These are phyloP conservation scores for Volutella citrinella DNA, from an alignment of 2,329 filamentous ascomycete genomes.

Conservation along the genomic window DNA sequence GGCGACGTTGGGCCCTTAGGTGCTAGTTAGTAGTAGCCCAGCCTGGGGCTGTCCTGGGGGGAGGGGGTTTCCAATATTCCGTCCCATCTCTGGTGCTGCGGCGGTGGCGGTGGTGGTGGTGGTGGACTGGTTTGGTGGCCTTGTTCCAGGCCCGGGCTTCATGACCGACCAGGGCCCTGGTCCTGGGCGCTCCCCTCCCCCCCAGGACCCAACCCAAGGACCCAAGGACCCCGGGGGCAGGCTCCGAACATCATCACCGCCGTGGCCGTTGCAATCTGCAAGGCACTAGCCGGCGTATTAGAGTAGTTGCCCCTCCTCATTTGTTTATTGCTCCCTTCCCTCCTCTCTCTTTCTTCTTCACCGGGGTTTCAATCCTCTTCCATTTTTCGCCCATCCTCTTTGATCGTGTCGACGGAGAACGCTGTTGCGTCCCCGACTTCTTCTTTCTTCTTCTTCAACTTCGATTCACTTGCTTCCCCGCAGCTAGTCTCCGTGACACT, in stretches of 20 bases:
- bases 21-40: too few species aligned
- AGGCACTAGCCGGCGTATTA: constrained; percentile 17
- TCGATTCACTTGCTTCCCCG: constrained; percentile 33
- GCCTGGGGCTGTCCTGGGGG: too few species aligned
- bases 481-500: constrained; percentile 29
- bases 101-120: background rate
- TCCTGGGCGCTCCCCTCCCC: constrained; percentile 6
- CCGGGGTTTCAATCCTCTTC: constrained; percentile 18
- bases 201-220: constrained; percentile 9
- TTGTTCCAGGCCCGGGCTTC: too few species aligned
- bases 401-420: constrained; percentile 19
- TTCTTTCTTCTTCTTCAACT: constrained; percentile 33
- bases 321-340: constrained; percentile 17
- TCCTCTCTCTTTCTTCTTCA: constrained; percentile 15
- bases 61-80: too few species aligned
- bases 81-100: background rate
- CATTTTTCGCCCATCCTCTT: constrained; percentile 2
- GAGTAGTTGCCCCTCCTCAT: constrained; percentile 23
- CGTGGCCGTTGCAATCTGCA: constrained; percentile 27
- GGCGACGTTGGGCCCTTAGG: too few species aligned
- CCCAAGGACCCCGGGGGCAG: too few species aligned
- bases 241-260: constrained; percentile 23
- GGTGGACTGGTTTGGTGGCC: background rate
- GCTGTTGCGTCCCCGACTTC: constrained; percentile 26
- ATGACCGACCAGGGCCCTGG: constrained; percentile 3